Evolutionary conservation across 1,139 yeast genomes (phyloP), one percentile per base, ranked within the genome.

Genomic region (Geotrichum citri-aurantii): DNA sequence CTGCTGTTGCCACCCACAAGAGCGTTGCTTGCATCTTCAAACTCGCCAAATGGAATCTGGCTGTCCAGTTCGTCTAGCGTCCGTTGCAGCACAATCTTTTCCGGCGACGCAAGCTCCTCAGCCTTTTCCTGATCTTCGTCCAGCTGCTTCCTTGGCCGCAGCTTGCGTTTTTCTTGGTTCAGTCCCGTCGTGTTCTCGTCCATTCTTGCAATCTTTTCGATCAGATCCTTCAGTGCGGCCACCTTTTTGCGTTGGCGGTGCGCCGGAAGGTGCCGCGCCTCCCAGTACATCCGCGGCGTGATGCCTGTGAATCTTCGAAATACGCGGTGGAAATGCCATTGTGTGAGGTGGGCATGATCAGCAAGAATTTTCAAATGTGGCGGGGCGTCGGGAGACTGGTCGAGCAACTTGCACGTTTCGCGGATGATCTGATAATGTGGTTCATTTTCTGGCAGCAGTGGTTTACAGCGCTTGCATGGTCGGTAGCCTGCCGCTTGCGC

Each of bases 301-400:
- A 59, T 57, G 1, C 65, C 67, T 11, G 69, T 65, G 54, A 69
- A 69, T 49, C 64, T 63, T 48, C 69, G 68, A 60, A 70, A 70
- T 19, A 66, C 61, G 7, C 73, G 61, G 55, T 65, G 68, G 48
- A 56, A 56, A 23, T 70, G 71, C 72, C 73, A 70, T 57, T 68
- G 67, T 2, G 73, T 68, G 23, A 69, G 62, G 1, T 67, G 65
- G 6, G 61, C 65, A 24, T 53, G 37, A 40, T 62, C 59, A 26
- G 66, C 63, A 33, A 70, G 57, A 19, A 61, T 60, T 50, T 58
- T 59, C 19, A 66, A 56, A 2, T 59, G 57, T 1, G 64, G 62
- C 14, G 59, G 55, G 26, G 48, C 52, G 23, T 56, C 59, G 31
- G 63, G 60, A n/a, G 58, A 52, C 53, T 56, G 52, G 52, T 53